phyloP scores from a whole-genome alignment of 306 rosid genomes.

The Citrullus amarus region DNA sequence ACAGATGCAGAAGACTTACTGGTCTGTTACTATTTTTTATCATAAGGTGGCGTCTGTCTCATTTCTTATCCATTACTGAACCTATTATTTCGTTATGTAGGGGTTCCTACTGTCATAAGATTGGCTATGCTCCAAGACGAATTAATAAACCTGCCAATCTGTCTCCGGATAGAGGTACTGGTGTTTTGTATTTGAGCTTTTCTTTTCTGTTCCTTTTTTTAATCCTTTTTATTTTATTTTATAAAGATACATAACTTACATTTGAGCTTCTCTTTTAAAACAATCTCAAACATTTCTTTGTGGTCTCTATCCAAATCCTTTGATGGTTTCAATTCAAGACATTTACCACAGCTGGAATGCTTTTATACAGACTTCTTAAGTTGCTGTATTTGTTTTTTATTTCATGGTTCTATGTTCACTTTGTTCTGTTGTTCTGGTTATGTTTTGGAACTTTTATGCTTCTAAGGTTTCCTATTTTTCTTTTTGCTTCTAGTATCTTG shows the following conservation, averaged over 20 bases:
- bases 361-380: too few species aligned
- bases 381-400: too few species aligned
- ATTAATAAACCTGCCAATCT: conserved; percentile 16
- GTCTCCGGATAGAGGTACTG: conserved; percentile 43
- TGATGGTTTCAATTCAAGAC: too few species aligned
- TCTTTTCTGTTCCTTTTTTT: neutral
- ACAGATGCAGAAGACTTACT: conserved; percentile 81
- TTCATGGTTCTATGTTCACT: too few species aligned
- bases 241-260: neutral
- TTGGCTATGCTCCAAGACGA: conserved; percentile 61
- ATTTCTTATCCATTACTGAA: conserved; percentile 5
- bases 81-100: conserved; percentile 25
- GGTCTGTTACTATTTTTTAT: conserved; percentile 36
- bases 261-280: neutral
- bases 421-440: too few species aligned
- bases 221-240: too few species aligned
- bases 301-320: too few species aligned
- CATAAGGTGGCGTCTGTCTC: neutral
- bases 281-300: neutral
- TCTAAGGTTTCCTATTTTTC: too few species aligned
- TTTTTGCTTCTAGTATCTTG: too few species aligned
- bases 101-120: conserved; percentile 48
- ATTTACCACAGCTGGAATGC: too few species aligned
- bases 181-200: neutral
- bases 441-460: too few species aligned